phyloP scores from a whole-genome alignment of 805 yeast genomes.

The Candida boleticola region DNA sequence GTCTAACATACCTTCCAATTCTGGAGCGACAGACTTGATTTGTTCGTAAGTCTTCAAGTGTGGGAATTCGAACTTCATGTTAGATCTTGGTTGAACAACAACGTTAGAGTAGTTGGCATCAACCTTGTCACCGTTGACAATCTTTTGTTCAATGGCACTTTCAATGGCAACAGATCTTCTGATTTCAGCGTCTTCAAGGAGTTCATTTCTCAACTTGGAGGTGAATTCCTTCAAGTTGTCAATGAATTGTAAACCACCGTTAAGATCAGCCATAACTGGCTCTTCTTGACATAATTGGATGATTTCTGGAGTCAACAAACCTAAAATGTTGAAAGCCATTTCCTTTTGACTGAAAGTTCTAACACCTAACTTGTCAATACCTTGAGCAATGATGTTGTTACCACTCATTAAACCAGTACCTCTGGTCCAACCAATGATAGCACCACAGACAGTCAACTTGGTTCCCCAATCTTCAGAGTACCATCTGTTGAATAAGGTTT shows the following conservation, averaged over 20 bases:
- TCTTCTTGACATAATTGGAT: slow-evolving; percentile 84
- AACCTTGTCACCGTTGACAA: slow-evolving; percentile 82
- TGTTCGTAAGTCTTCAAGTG: slow-evolving; percentile 73
- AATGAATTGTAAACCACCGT: slow-evolving; percentile 96
- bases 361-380: slow-evolving; percentile 92
- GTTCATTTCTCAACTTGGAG: slow-evolving; percentile 70
- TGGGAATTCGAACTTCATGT: slow-evolving; percentile 94
- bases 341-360: slow-evolving; percentile 98
- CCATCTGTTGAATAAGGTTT: slow-evolving; percentile 98
- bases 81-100: slow-evolving; percentile 87
- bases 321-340: slow-evolving; percentile 98
- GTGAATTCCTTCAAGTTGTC: slow-evolving; percentile 90
- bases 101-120: slow-evolving; percentile 82
- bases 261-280: slow-evolving; percentile 97
- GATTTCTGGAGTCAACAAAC: slow-evolving; percentile 85
- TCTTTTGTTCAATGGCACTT: slow-evolving; percentile 81
- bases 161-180: slow-evolving; percentile 95
- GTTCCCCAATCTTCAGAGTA: slow-evolving; percentile 94
- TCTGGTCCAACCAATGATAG: slow-evolving; percentile 99
- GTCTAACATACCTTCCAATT: slow-evolving; percentile 87
- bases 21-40: slow-evolving; percentile 64
- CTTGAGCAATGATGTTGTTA: slow-evolving; percentile 96
- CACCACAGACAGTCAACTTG: slow-evolving; percentile 96
- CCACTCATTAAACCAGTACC: slow-evolving; percentile 99
- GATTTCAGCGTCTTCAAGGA: slow-evolving; percentile 80